Evolutionary conservation across 345 rosid genomes (phyloP), one percentile per base, ranked within the genome.

Genomic region (Eutrema yunnanense): DNA sequence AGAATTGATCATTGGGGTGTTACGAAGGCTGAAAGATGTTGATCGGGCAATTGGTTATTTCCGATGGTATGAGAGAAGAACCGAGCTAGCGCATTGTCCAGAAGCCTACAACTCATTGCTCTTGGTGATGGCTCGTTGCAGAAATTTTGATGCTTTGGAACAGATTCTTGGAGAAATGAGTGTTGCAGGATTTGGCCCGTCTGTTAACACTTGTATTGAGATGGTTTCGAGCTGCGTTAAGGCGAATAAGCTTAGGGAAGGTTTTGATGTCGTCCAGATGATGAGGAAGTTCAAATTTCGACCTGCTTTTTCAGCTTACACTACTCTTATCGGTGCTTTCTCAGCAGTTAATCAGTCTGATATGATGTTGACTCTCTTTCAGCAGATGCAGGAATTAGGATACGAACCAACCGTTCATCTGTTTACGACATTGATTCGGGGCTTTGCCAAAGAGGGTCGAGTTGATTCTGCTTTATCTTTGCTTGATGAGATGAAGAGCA

Each of bases 371-470:
- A 79, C 82, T 42, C 92, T 95, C 65, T 90, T 95, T 77, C 85
- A 82, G 65, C 90, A 95, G 68, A 95, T 95, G 96, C 97, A 95
- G 79, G 99, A 92, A 73, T 77, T 92, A 37, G 96, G 97, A n/a
- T 95, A 95, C 65, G 99, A 92, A 74, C 87, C 87, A 41, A 86
- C 82, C 34, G 86, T 88, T 66, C 90, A 87, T 81, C 71, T 95
- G 50, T 88, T 95, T 79, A 92, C 97, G n/a, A 92, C 96, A 42
- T 72, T 95, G 53, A 88, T 92, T 76, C 87, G 96, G 10, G 90
- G 77, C 5, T 85, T 92, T 80, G 96, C 99, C 51, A 87, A 80
- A 81, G 89, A 86, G 65, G 96, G 97, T 10, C 77, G 88, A 68
- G 82, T 92, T 60, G 99, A 92, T 79, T 82, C 89, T 19, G 97